Conservation (phyloP, 2,329 filamentous ascomycete genomes). For the Aureobasidium musti region DNA sequence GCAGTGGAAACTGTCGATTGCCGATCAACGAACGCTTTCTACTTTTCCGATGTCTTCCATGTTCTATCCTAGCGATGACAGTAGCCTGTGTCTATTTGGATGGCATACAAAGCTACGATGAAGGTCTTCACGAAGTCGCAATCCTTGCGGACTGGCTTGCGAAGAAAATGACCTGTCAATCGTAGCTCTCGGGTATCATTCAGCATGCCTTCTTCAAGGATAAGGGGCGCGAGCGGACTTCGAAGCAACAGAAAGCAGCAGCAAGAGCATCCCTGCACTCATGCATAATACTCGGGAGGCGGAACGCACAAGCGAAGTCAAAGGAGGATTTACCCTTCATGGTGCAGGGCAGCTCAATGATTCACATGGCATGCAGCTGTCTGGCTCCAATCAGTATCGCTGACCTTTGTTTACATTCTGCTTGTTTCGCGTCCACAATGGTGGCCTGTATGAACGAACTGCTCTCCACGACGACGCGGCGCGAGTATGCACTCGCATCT, state of each 20-base stretch:
- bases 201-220: background rate
- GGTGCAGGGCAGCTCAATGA: background rate
- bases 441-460: background rate
- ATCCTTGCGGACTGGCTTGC: background rate
- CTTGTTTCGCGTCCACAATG: background rate
- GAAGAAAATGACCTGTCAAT: background rate
- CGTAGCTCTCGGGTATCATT: background rate
- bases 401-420: constrained; percentile 22
- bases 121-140: background rate
- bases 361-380: constrained; percentile 2
- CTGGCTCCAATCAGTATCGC: constrained; percentile 11
- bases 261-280: constrained; percentile 12
- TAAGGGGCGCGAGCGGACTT: constrained; percentile 17
- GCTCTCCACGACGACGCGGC: background rate
- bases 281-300: constrained; percentile 17
- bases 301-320: constrained; percentile 18
- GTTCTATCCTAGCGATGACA: background rate
- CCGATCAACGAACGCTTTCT: constrained; percentile 25
- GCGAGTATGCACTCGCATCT: background rate
- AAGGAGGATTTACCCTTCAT: background rate
- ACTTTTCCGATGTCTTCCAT: constrained; percentile 8
- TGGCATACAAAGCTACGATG: background rate
- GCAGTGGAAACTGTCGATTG: constrained; percentile 27
- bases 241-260: constrained; percentile 23
- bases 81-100: background rate